phyloP scores from a whole-genome alignment of 345 rosid species.

The Moringa oleifera region DNA sequence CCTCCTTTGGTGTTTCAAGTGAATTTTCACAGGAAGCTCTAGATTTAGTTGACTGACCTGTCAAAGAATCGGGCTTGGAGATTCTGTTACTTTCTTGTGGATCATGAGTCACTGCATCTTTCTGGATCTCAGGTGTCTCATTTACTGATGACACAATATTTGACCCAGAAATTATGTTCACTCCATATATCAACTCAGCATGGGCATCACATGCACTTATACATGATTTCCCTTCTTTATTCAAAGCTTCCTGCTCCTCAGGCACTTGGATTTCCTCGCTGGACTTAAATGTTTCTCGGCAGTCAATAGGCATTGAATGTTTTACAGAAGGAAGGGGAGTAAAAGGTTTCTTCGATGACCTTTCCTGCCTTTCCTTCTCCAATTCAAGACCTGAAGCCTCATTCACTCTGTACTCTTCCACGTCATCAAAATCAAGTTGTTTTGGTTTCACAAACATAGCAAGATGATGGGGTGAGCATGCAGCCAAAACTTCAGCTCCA shows the following conservation, averaged over 20 bases:
- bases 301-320: conserved; percentile 18
- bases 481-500: conserved; percentile 20
- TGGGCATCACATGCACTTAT: conserved; percentile 22
- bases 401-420: conserved; percentile 22
- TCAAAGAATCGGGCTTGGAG: conserved; percentile 2
- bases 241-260: conserved; percentile 18
- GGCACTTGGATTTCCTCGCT: conserved; percentile 18
- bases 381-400: conserved; percentile 15
- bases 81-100: conserved; percentile 15
- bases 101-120: conserved; percentile 3
- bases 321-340: conserved; percentile 18
- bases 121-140: conserved; percentile 9
- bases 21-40: conserved; percentile 7
- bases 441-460: conserved; percentile 29
- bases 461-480: conserved; percentile 21
- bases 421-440: conserved; percentile 39
- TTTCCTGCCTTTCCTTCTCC: conserved; percentile 21
- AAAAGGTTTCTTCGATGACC: conserved; percentile 16
- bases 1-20: conserved; percentile 3
- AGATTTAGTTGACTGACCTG: conserved; percentile 5
- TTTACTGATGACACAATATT: conserved; percentile 12
- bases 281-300: conserved; percentile 19
- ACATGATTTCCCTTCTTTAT: conserved; percentile 17
- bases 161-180: conserved; percentile 20
- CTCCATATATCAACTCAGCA: conserved; percentile 20